phyloP scores from a whole-genome alignment of 1,284 basidiomycete species.

The Bjerkandera adusta region DNA sequence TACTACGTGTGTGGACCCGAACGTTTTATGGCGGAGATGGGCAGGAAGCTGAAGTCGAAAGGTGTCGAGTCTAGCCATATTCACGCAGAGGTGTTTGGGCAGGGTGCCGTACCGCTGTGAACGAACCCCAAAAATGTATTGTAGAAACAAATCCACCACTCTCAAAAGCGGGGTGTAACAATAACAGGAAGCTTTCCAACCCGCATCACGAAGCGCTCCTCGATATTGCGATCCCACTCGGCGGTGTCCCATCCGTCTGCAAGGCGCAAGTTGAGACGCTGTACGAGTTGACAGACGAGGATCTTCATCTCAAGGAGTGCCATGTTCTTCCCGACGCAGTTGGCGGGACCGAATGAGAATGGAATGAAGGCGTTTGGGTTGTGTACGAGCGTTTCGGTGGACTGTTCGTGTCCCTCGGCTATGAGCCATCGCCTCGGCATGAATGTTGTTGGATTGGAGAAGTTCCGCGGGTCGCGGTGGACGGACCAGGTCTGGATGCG shows the following conservation, averaged over 20 bases:
- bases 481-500: slow-evolving; percentile 23
- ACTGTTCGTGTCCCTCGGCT: background rate
- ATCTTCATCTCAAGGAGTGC: slow-evolving; percentile 24
- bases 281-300: slow-evolving; percentile 20
- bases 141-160: no score
- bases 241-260: slow-evolving; percentile 11
- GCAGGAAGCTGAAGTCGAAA: slow-evolving; percentile 16
- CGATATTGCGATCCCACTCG: slow-evolving; percentile 16
- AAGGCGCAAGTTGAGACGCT: slow-evolving; percentile 17
- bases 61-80: slow-evolving; percentile 20
- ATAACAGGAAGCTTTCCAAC: slow-evolving; percentile 8
- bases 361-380: slow-evolving; percentile 23
- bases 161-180: no score
- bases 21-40: slow-evolving; percentile 24
- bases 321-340: slow-evolving; percentile 26
- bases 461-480: slow-evolving; percentile 26
- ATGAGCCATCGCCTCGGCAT: slow-evolving; percentile 26
- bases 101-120: slow-evolving; percentile 18
- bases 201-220: slow-evolving; percentile 16
- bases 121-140: background rate
- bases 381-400: slow-evolving; percentile 11
- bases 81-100: slow-evolving; percentile 24
- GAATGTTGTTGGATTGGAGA: slow-evolving; percentile 20
- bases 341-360: slow-evolving; percentile 24
- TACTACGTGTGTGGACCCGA: slow-evolving; percentile 28